phyloP scores from a whole-genome alignment of 2,329 filamentous ascomycete species.

The Alternaria brassicae region DNA sequence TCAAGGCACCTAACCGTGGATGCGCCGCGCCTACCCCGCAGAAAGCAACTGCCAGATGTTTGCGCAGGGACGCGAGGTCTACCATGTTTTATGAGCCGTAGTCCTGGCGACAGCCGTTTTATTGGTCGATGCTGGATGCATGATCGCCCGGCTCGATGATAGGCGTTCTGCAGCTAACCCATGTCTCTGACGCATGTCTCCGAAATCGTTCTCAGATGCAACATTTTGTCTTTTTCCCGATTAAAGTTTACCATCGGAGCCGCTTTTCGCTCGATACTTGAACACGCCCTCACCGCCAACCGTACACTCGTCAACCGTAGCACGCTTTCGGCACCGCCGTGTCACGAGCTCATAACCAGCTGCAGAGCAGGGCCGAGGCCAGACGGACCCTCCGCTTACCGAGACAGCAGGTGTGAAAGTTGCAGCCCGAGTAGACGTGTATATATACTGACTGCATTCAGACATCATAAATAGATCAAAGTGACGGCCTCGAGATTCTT shows the following conservation, averaged over 20 bases:
- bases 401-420: constrained; percentile 29
- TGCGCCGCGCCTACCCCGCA: background rate
- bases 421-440: constrained; percentile 31
- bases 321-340: constrained; percentile 34
- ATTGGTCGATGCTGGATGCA: constrained; percentile 36
- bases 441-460: constrained; percentile 17
- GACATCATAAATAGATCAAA: constrained; percentile 24
- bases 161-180: constrained; percentile 21
- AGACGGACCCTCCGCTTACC: constrained; percentile 23
- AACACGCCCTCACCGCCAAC: constrained; percentile 17
- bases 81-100: background rate
- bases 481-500: constrained; percentile 33
- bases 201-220: constrained; percentile 18
- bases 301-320: constrained; percentile 21
- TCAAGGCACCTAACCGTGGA: background rate
- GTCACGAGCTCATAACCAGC: constrained; percentile 37
- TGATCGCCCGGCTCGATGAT: constrained; percentile 16
- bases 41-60: background rate
- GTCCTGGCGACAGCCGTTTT: background rate
- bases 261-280: background rate
- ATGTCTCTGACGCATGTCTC: constrained; percentile 2
- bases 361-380: constrained; percentile 35
- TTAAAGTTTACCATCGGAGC: background rate
- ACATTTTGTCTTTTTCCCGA: constrained; percentile 14
- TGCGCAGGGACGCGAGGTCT: constrained; percentile 1